Conservation (phyloP, 352 stramenopile genomes). For the Phytopythium chamaehyphon region DNA sequence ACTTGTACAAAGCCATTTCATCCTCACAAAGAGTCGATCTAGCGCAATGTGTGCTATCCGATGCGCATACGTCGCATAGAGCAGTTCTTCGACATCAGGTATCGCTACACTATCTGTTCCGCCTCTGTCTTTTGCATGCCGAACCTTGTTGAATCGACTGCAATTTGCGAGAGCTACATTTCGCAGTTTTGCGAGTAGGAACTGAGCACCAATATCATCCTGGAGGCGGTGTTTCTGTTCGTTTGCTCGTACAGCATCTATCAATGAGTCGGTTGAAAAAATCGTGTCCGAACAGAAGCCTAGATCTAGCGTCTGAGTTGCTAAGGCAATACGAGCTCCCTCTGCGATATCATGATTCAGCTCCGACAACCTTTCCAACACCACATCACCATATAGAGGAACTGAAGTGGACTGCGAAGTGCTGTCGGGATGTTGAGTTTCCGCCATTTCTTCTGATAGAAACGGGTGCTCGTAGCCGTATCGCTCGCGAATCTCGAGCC, state of each 20-base stretch:
- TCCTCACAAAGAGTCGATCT: slow-evolving; percentile 33
- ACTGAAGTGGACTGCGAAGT: too few species aligned
- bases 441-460: neutral
- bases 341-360: too few species aligned
- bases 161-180: slow-evolving; percentile 7
- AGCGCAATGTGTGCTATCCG: slow-evolving; percentile 17
- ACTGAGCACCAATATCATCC: neutral
- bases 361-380: too few species aligned
- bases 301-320: neutral
- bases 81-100: slow-evolving; percentile 16
- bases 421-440: too few species aligned
- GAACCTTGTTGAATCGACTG: neutral
- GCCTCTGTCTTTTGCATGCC: neutral
- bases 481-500: slow-evolving; percentile 21
- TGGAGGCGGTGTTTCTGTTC: neutral
- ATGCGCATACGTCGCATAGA: slow-evolving; percentile 27
- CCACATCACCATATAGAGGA: too few species aligned
- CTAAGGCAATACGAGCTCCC: too few species aligned
- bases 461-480: slow-evolving; percentile 23
- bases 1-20: slow-evolving; percentile 46
- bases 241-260: neutral
- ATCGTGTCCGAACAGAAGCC: neutral
- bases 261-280: neutral
- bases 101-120: neutral
- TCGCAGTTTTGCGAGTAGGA: slow-evolving; percentile 5